Evolutionary conservation across 306 rosid species (phyloP), one percentile per base, ranked within the genome.

Genomic region (Senna tora): DNA sequence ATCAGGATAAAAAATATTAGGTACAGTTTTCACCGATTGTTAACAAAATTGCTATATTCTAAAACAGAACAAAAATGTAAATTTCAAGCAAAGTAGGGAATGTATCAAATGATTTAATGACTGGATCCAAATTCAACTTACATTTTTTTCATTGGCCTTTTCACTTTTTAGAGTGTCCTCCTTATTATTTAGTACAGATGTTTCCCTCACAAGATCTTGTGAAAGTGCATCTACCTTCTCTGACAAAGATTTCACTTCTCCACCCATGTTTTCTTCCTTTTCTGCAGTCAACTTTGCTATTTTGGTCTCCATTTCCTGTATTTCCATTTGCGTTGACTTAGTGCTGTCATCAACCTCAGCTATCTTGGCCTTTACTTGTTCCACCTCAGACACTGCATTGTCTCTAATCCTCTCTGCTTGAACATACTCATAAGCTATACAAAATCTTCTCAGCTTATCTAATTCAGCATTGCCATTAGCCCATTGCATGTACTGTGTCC

Each of bases 401-500:
- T 86, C 96, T 77, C 84, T 89, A 17, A 94, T 81, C 74, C 90
- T 82, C 79, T 91, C 91, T 0, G 96, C 96, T 75, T 85, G 92
- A 71, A 86, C 89, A 79, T 77, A 94, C 66, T 94, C 96, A 54
- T 73, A 85, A 58, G 98, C 96, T 75, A 91, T 65, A 80, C 97
- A 91, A 75, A 89, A 94, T 75, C 98, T 89, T 72, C 87, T 87
- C 52, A 94, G 80, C 77, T 92, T 84, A 84, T 94, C 99, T 75
- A 94, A 86, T 39, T 94, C 99, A 15, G 99, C 91, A 78, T 85
- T 89, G 21, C 99, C 97, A 85, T 91, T 94, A 19, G 99, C 92
- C 99, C 97, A 94, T 66, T 91, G 97, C 99, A 94, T 94, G 73
- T 94, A 91, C 62, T 91, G 99, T 4, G 82, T 82, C 82, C 94